phyloP scores from a whole-genome alignment of 1,139 yeast species.

The Yamadazyma atlantica region DNA sequence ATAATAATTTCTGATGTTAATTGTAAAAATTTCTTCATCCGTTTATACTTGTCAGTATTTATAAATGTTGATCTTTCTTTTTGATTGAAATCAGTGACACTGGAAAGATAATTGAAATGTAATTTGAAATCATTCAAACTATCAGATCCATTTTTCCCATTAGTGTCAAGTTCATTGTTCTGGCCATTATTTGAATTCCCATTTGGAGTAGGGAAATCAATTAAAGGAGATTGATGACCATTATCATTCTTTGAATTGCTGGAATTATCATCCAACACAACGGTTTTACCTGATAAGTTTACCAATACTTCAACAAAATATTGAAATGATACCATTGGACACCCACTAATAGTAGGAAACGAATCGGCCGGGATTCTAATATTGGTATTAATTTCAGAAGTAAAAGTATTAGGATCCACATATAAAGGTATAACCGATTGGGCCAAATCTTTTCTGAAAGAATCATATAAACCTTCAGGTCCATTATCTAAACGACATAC shows the following conservation, averaged over 20 bases:
- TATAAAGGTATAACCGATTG: slow-evolving; percentile 79
- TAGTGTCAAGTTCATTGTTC: slow-evolving; percentile 2
- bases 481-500: slow-evolving; percentile 76
- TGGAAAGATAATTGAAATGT: slow-evolving; percentile 31
- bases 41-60: slow-evolving; percentile 74
- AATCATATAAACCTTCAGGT: slow-evolving; percentile 62
- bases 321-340: slow-evolving; percentile 75
- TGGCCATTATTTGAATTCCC: slow-evolving; percentile 3
- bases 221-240: slow-evolving; percentile 15
- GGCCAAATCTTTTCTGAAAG: slow-evolving; percentile 80
- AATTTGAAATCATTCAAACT: slow-evolving; percentile 23
- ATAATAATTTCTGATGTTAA: slow-evolving; percentile 75
- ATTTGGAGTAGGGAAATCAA: slow-evolving; percentile 14
- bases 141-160: slow-evolving; percentile 4
- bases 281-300: slow-evolving; percentile 54
- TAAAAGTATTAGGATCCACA: slow-evolving; percentile 65
- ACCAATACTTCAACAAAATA: slow-evolving; percentile 82
- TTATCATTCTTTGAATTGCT: slow-evolving; percentile 11
- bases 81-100: slow-evolving; percentile 25
- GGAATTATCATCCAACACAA: slow-evolving; percentile 33
- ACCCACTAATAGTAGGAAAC: slow-evolving; percentile 78
- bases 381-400: slow-evolving; percentile 59
- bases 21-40: slow-evolving; percentile 74
- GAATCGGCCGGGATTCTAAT: slow-evolving; percentile 80
- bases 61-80: slow-evolving; percentile 51